phyloP scores from a whole-genome alignment of 768 basidiomycete genomes.

The Naematelia aurantialba region DNA sequence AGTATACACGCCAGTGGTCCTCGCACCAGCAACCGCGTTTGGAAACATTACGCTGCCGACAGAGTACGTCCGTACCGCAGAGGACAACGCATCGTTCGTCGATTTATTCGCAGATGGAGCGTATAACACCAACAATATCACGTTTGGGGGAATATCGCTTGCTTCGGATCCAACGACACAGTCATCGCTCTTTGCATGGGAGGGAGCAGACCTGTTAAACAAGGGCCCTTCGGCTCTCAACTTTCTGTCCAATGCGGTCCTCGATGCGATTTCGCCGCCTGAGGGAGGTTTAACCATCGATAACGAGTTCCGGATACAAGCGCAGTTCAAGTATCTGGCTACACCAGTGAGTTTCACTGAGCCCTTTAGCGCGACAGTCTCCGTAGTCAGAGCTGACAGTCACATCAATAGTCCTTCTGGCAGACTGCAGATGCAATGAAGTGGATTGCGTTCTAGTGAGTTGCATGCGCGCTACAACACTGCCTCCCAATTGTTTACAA shows the following conservation, averaged over 20 bases:
- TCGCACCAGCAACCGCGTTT: constrained; percentile 15
- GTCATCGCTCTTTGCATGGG: constrained; percentile 65
- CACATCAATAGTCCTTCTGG: constrained; percentile 14
- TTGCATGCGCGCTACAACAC: constrained; percentile 46
- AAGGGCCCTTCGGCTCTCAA: constrained; percentile 65
- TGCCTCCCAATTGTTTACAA: too few relatives aligned
- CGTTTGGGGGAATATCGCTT: constrained; percentile 67
- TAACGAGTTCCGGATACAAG: neutral
- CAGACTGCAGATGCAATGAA: constrained; percentile 63
- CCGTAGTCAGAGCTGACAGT: constrained; percentile 23
- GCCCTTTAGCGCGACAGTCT: constrained; percentile 32
- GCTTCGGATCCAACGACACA: constrained; percentile 54
- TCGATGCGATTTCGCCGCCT: constrained; percentile 56
- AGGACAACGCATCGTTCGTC: constrained; percentile 63
- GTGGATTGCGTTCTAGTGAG: constrained; percentile 70
- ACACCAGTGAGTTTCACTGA: neutral
- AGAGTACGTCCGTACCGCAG: neutral
- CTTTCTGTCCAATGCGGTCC: constrained; percentile 62
- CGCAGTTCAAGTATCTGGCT: neutral
- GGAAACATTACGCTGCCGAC: neutral
- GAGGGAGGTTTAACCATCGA: neutral
- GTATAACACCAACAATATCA: constrained; percentile 58
- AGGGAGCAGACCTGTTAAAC: constrained; percentile 61
- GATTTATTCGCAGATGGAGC: constrained; percentile 52
- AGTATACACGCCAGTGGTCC: constrained; percentile 11